Conservation (phyloP, 768 basidiomycete genomes). For the Tricholoma terreum region DNA sequence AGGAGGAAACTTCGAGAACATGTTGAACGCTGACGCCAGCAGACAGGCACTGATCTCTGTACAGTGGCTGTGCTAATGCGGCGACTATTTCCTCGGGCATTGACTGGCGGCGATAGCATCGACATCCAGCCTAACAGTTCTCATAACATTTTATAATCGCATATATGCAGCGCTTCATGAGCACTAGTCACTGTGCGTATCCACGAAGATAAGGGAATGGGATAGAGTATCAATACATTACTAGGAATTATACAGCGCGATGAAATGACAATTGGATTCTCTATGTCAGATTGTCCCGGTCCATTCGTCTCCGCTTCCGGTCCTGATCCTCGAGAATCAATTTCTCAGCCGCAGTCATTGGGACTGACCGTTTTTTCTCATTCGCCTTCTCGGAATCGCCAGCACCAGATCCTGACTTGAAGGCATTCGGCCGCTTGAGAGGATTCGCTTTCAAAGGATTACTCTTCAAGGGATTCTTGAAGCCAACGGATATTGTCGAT, state of each 20-base stretch:
- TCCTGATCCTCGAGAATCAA: constrained; percentile 91
- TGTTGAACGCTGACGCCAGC: not conserved
- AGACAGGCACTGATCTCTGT: too few species aligned
- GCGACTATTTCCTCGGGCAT: too few species aligned
- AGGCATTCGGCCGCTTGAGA: constrained; percentile 70
- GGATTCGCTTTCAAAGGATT: constrained; percentile 70
- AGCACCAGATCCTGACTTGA: constrained; percentile 51
- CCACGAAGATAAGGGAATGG: too few species aligned
- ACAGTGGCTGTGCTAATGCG: too few species aligned
- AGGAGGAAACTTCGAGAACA: not conserved
- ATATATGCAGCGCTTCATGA: too few species aligned
- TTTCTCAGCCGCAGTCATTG: constrained; percentile 80
- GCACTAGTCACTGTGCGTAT: too few species aligned
- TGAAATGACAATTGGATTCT: not conserved
- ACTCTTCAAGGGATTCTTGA: constrained; percentile 67
- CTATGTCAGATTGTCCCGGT: constrained; percentile 36
- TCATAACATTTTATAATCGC: too few species aligned
- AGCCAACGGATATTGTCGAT: constrained; percentile 34
- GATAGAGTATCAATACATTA: not conserved
- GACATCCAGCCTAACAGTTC: too few species aligned
- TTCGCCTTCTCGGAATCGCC: constrained; percentile 35
- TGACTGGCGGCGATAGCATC: too few species aligned
- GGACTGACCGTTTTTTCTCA: constrained; percentile 60
- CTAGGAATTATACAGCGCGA: not conserved
- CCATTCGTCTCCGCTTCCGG: constrained; percentile 79